These are phyloP conservation scores for Amphirosellinia nigrospora DNA, from an alignment of 495 filamentous ascomycete genomes.

Conservation along the genomic window DNA sequence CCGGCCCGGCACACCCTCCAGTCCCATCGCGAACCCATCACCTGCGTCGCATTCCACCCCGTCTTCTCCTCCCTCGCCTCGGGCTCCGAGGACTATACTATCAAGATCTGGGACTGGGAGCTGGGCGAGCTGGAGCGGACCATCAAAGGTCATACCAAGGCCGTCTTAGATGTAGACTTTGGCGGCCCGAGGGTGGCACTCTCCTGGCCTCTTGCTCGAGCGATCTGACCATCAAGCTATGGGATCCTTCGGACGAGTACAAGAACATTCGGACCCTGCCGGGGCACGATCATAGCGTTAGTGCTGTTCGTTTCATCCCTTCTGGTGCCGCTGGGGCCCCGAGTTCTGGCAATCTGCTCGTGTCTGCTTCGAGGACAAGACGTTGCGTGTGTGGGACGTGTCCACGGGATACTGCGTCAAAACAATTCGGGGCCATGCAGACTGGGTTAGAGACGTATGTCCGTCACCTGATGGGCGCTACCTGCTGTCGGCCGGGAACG, in stretches of 20 bases:
- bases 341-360: slow-evolving; percentile 74
- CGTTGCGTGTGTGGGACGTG: slow-evolving; percentile 88
- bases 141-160: slow-evolving; percentile 90
- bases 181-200: slow-evolving; percentile 83
- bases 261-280: slow-evolving; percentile 93
- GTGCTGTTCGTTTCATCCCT: slow-evolving; percentile 86
- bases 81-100: slow-evolving; percentile 84
- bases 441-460: slow-evolving; percentile 87
- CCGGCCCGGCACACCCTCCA: slow-evolving; percentile 82
- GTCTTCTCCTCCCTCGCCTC: slow-evolving; percentile 90
- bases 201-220: slow-evolving; percentile 89
- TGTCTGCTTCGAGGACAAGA: slow-evolving; percentile 84
- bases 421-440: slow-evolving; percentile 79
- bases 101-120: slow-evolving; percentile 99
- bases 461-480: slow-evolving; percentile 84
- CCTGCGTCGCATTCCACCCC: slow-evolving; percentile 92
- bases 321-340: slow-evolving; percentile 71
- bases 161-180: slow-evolving; percentile 88
- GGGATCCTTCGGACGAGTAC: slow-evolving; percentile 94
- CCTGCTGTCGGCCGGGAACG: slow-evolving; percentile 81
- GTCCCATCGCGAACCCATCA: slow-evolving; percentile 82
- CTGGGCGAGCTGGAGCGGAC: slow-evolving; percentile 90
- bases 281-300: slow-evolving; percentile 92
- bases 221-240: slow-evolving; percentile 93
- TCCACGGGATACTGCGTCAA: slow-evolving; percentile 92